Evolutionary conservation across 306 rosid species (phyloP).

Genomic region (Albizia julibrissin): DNA sequence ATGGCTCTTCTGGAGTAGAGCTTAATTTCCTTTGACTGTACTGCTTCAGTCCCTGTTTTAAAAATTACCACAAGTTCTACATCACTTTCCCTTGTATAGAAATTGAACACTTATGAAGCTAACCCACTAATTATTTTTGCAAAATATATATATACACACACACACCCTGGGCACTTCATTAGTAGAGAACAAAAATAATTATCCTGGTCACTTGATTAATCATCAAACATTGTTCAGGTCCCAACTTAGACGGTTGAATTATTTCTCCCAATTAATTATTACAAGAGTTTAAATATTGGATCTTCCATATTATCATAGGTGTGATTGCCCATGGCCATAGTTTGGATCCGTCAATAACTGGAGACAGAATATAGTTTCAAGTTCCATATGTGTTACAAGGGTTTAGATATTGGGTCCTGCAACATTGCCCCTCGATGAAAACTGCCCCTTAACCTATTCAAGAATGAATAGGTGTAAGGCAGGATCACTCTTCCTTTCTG

Average conservation of each 20-base stretch:
- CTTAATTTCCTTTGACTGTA: conserved; percentile 46
- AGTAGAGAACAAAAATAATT: not conserved
- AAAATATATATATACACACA: not conserved
- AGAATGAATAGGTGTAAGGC: not conserved
- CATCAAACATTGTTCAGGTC: not conserved
- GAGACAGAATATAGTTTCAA: not conserved
- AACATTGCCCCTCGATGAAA: too few species aligned
- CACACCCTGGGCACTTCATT: not conserved
- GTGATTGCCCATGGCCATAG: not conserved
- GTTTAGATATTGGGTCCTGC: not conserved
- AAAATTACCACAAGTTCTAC: conserved; percentile 28
- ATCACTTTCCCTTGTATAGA: not conserved
- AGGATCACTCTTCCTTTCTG: not conserved
- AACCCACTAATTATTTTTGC: not conserved
- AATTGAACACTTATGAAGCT: not conserved
- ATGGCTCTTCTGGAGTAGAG: conserved; percentile 49
- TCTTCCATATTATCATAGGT: not conserved
- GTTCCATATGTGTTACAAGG: not conserved
- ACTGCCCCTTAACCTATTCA: not conserved
- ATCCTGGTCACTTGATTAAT: not conserved
- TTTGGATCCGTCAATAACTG: not conserved
- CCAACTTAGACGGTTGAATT: not conserved
- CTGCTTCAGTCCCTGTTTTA: conserved; percentile 48
- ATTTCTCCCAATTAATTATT: not conserved
- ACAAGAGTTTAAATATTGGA: not conserved